Conservation (phyloP, 768 basidiomycete genomes). For the Terana coerulea region DNA sequence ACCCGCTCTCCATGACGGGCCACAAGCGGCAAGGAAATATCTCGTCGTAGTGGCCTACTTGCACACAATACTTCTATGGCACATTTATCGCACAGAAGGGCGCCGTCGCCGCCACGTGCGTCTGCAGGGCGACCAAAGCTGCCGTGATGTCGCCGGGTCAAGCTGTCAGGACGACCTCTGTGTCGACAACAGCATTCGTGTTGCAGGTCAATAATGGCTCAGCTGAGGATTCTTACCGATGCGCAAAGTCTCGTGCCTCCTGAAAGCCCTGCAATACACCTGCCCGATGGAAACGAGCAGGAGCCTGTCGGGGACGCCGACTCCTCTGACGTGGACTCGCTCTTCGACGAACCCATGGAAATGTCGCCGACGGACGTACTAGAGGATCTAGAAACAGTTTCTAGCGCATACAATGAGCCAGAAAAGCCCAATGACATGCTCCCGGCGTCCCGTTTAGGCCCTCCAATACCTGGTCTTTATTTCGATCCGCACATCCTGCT, state of each 20-base stretch:
- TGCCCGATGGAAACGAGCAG: too few relatives aligned
- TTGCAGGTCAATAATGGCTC: not conserved
- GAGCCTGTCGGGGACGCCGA: not conserved
- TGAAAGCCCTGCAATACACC: not conserved
- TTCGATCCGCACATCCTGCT: slow-evolving; percentile 51
- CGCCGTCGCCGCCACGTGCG: too few relatives aligned
- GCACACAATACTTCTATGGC: too few relatives aligned
- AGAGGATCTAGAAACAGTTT: not conserved
- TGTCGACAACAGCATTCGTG: too few relatives aligned
- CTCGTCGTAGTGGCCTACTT: too few relatives aligned
- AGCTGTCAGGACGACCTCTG: too few relatives aligned
- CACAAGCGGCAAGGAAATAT: too few relatives aligned
- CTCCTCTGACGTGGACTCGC: slow-evolving; percentile 35
- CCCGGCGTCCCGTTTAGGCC: slow-evolving; percentile 35
- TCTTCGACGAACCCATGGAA: slow-evolving; percentile 43
- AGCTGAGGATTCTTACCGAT: slow-evolving; percentile 7
- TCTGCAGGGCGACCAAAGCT: too few relatives aligned
- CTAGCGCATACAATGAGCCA: not conserved
- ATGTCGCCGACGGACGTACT: not conserved
- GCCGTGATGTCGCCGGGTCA: too few relatives aligned
- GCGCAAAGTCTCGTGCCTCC: not conserved
- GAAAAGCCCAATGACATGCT: not conserved
- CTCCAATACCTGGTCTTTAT: slow-evolving; percentile 64
- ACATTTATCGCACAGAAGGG: too few relatives aligned
- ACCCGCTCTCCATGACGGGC: too few relatives aligned